phyloP scores from a whole-genome alignment of 495 filamentous ascomycete species.

The Friedmanniomyces simplex region DNA sequence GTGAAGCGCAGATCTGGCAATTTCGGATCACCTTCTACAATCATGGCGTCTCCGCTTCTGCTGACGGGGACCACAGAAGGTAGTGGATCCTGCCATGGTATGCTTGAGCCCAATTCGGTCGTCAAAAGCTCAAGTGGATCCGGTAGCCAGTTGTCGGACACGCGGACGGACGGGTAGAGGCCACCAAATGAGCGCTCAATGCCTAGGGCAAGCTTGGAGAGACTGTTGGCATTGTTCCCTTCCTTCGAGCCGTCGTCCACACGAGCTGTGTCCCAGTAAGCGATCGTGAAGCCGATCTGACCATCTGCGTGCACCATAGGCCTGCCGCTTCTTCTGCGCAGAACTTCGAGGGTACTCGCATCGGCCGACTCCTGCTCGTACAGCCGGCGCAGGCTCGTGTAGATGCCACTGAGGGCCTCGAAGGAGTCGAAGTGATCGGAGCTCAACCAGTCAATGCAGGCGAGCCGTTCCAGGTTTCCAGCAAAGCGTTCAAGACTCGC shows the following conservation, averaged over 20 bases:
- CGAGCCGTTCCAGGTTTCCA: slow-evolving; percentile 68
- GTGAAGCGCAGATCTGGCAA: slow-evolving; percentile 71
- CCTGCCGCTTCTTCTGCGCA: slow-evolving; percentile 60
- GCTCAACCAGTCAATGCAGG: slow-evolving; percentile 70
- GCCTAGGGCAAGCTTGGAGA: slow-evolving; percentile 53
- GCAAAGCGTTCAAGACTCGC: slow-evolving; percentile 62
- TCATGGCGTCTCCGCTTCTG: slow-evolving; percentile 34
- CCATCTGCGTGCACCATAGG: slow-evolving; percentile 67
- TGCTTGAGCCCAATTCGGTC: slow-evolving; percentile 28
- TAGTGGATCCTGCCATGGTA: slow-evolving; percentile 58
- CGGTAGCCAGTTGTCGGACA: slow-evolving; percentile 59
- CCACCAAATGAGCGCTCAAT: slow-evolving; percentile 45
- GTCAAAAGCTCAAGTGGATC: slow-evolving; percentile 37
- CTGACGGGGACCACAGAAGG: slow-evolving; percentile 32
- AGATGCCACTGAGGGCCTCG: slow-evolving; percentile 75
- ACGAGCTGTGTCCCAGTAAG: slow-evolving; percentile 60
- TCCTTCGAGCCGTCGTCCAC: background rate
- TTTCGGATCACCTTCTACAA: slow-evolving; percentile 40
- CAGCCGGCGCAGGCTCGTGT: slow-evolving; percentile 51
- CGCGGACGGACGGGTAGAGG: slow-evolving; percentile 48
- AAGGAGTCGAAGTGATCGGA: slow-evolving; percentile 70
- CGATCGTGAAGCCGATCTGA: slow-evolving; percentile 63
- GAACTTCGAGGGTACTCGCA: slow-evolving; percentile 39
- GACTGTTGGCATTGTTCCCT: slow-evolving; percentile 26
- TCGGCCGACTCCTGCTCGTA: slow-evolving; percentile 60